Base-by-base conservation (phyloP, 73 alveolate genomes). In the Paramecium caudatum region DNA sequence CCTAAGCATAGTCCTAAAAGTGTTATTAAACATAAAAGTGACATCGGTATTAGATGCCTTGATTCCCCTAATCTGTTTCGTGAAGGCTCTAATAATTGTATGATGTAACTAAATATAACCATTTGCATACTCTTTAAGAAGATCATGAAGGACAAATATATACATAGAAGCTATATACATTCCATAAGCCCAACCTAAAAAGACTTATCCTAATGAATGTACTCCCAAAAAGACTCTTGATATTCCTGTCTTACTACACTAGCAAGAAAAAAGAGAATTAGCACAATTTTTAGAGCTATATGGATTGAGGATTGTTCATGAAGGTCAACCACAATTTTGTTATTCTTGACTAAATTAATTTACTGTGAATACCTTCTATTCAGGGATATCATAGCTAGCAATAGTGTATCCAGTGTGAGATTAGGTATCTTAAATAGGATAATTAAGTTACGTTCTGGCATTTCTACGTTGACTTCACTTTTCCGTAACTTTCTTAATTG, bases 171-270 rank as follows among this genome's bases (percentile, higher is more conserved):
- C 16, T 37, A 74, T 74, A 23, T 74, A 74, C 32, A 74, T 4
- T 3, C 88, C 92, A 39, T 46, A 86, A 17, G 21, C 68, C 86
- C 86, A 86, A 12, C 92, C 92, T 8, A 86, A 82, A 0, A 63
- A 3, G 1, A 86, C 92, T 86, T 86, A 65, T 47, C 83, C 83
- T 23, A 86, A 9, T 43, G 88, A 46, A 63, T 86, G 92, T 4
- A 86, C 92, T 37, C 92, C 92, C 5, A 86, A 50, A 43, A 34
- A 50, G 33, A 86, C 25, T 63, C 92, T 86, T 23, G 92, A 62
- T 12, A 86, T 17, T 37, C 92, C 92, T 3, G 83, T 78, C 92
- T 43, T 16, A 34, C 55, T 9, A 86, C n/a, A 36, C 78, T 45
- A 0, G 55, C 13, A 32, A 65, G 63, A 21, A 47, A 27, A 21